Percentiles rank a stretch among this genome's conserved stretches.
Conservation (phyloP, 257 asterid genomes). For the Solanum corneliomulleri region DNA sequence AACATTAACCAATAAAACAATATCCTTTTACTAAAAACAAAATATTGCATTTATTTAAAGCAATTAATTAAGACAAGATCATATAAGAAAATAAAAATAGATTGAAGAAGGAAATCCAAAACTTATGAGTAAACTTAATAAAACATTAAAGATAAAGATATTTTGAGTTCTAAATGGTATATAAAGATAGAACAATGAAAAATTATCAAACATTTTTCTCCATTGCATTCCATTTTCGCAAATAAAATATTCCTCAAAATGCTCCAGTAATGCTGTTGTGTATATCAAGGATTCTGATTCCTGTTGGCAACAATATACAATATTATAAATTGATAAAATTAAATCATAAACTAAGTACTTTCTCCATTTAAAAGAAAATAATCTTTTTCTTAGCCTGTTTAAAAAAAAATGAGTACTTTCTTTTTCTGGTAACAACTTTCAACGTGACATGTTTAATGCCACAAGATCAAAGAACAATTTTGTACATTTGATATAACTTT, state of each 20-base stretch:
- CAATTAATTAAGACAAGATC: too few relatives aligned
- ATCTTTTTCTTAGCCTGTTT: too few relatives aligned
- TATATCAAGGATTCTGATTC: neutral
- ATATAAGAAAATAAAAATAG: neutral
- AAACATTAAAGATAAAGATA: too few relatives aligned
- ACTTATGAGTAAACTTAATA: neutral
- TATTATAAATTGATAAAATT: neutral
- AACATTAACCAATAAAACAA: neutral
- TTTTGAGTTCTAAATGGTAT: too few relatives aligned
- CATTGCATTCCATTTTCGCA: neutral
- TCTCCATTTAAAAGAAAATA: too few relatives aligned
- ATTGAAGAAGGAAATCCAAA: neutral
- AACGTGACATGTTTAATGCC: rapidly evolving
- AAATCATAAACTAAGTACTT: too few relatives aligned
- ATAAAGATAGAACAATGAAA: neutral
- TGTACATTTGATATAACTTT: too few relatives aligned
- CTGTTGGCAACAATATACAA: neutral
- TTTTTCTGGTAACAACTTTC: too few relatives aligned
- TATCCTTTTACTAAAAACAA: neutral
- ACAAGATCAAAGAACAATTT: too few relatives aligned
- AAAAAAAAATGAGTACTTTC: too few relatives aligned
- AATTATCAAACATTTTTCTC: neutral
- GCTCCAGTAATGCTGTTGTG: neutral
- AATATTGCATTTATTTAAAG: too few relatives aligned
- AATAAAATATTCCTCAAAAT: neutral